Evolutionary conservation across 2,329 filamentous ascomycete species (phyloP).

Genomic region (Ilyonectria robusta): DNA sequence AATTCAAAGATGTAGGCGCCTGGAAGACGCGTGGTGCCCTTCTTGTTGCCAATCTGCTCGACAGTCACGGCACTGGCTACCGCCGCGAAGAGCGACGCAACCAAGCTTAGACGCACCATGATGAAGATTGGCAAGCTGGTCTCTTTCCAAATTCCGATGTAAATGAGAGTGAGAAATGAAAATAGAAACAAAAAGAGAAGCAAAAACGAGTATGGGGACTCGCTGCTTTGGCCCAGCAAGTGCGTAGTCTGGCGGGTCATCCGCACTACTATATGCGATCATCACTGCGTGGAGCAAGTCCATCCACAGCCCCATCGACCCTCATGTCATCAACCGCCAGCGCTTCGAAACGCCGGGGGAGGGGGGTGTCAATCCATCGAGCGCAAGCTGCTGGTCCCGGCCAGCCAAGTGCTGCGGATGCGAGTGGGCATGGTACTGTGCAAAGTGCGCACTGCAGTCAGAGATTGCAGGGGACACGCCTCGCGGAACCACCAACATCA

Average conservation of each 20-base stretch:
- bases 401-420: conserved; percentile 6
- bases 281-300: conserved; percentile 5
- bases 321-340: conserved; percentile 4
- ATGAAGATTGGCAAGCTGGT: conserved; percentile 13
- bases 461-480: conserved; percentile 29
- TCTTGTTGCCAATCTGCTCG: conserved; percentile 41
- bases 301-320: conserved; percentile 6
- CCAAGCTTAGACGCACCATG: conserved; percentile 55
- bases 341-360: background rate
- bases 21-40: conserved; percentile 51
- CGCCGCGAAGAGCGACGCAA: conserved; percentile 55
- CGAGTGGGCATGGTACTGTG: conserved; percentile 1
- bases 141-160: background rate
- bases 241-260: background rate
- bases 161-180: conserved; percentile 3
- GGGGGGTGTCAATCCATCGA: conserved; percentile 10
- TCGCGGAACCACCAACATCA: background rate
- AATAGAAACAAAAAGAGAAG: background rate
- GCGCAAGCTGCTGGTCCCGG: background rate
- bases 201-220: conserved; percentile 13
- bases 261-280: conserved; percentile 18
- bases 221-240: conserved; percentile 7
- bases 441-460: background rate
- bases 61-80: conserved; percentile 49
- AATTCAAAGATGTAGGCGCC: conserved; percentile 70